These are phyloP conservation scores for Metschnikowia santaceciliae DNA, from an alignment of 805 yeast species.

Conservation along the genomic window DNA sequence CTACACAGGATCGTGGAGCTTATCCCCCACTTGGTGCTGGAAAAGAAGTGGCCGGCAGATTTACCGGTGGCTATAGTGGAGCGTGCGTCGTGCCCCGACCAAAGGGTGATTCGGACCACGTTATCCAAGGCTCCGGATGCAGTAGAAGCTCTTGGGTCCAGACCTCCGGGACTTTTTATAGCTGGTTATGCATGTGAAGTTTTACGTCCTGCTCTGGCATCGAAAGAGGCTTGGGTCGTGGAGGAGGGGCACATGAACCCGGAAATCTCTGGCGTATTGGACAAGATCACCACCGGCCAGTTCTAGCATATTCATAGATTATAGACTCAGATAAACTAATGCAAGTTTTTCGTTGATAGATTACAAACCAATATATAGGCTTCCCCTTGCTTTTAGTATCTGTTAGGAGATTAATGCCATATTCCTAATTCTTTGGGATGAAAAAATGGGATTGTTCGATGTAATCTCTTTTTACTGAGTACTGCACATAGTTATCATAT, in stretches of 20 bases:
- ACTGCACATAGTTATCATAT: no score
- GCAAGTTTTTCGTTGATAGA: no score
- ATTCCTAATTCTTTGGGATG: no score
- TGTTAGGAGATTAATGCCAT: no score
- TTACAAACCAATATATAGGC: no score
- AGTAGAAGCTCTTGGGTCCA: slow-evolving; percentile 69
- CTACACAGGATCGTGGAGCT: slow-evolving; percentile 68
- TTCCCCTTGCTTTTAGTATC: no score
- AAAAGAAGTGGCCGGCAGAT: slow-evolving; percentile 60
- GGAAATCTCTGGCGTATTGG: slow-evolving; percentile 13
- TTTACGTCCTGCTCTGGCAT: slow-evolving; percentile 18
- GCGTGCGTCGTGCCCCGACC: slow-evolving; percentile 91
- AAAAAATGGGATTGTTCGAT: no score
- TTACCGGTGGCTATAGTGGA: slow-evolving; percentile 85
- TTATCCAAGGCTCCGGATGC: slow-evolving; percentile 66
- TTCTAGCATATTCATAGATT: no score
- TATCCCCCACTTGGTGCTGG: slow-evolving; percentile 39
- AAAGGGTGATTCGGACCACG: slow-evolving; percentile 74
- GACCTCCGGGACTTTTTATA: slow-evolving; percentile 90
- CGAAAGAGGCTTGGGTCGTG: slow-evolving; percentile 37
- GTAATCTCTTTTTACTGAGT: no score
- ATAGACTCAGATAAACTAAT: no score
- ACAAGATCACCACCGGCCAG: background rate
- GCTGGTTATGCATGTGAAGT: slow-evolving; percentile 76
- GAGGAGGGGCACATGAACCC: slow-evolving; percentile 40